Conservation (phyloP, 2,329 filamentous ascomycete genomes). For the Penicillium hordei region DNA sequence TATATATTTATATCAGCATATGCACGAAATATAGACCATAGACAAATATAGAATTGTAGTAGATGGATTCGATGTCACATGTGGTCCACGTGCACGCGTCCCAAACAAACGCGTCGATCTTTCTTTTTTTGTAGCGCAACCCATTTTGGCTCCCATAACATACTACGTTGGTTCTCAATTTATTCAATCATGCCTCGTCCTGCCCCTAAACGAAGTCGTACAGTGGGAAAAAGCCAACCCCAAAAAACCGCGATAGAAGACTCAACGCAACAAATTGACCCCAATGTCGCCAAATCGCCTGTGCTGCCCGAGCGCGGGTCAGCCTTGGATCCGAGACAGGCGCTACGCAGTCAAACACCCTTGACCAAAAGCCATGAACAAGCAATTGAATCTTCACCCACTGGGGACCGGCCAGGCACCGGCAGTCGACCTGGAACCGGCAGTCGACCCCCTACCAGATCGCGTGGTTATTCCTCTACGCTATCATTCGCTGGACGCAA, state of each 20-base stretch:
- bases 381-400: constrained; percentile 38
- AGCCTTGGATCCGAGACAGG: constrained; percentile 20
- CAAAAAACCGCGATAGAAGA: constrained; percentile 4
- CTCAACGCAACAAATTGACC: constrained; percentile 10
- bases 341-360: constrained; percentile 34
- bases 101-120: constrained; percentile 15
- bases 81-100: constrained; percentile 21
- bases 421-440: constrained; percentile 36
- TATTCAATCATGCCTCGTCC: constrained; percentile 23
- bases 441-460: constrained; percentile 38
- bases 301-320: constrained; percentile 15
- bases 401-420: constrained; percentile 32
- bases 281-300: constrained; percentile 14
- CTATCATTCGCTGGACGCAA: constrained; percentile 40
- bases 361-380: constrained; percentile 32
- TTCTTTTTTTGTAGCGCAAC: not conserved
- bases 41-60: too few species aligned
- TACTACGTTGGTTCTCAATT: not conserved
- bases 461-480: constrained; percentile 43
- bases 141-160: not conserved
- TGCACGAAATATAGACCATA: not conserved
- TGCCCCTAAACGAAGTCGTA: constrained; percentile 24
- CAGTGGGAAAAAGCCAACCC: constrained; percentile 11
- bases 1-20: too few species aligned
- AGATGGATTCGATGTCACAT: constrained; percentile 2